These are phyloP conservation scores for Inga laurina DNA, from an alignment of 306 rosid species.

Conservation along the genomic window DNA sequence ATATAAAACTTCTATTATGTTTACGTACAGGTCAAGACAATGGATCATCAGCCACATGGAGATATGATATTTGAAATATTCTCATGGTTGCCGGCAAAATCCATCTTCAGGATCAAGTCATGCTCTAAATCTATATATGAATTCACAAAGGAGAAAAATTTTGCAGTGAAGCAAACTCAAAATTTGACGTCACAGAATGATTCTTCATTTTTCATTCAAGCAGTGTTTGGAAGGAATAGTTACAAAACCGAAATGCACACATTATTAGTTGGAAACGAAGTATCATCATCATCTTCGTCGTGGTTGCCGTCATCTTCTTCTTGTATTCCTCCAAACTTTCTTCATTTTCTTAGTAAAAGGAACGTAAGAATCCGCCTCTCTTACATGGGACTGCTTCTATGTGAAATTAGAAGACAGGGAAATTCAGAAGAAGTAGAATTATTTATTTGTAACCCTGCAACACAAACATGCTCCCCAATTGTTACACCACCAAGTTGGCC, in stretches of 20 bases:
- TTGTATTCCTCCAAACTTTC: background rate
- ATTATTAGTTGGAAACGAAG: too few species aligned
- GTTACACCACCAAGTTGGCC: too few species aligned
- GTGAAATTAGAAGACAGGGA: background rate
- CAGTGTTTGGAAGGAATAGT: too few species aligned
- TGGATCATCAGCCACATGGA: too few species aligned
- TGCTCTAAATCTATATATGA: background rate
- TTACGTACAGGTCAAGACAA: background rate
- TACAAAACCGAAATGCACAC: too few species aligned
- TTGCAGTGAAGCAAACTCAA: background rate
- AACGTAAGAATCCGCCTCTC: background rate
- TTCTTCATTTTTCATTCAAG: background rate
- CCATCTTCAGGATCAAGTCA: background rate
- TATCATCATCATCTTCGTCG: too few species aligned
- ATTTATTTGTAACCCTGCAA: background rate
- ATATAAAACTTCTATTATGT: too few species aligned
- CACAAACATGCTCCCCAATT: background rate
- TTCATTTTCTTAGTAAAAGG: background rate
- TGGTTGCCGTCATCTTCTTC: background rate
- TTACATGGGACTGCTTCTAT: background rate
- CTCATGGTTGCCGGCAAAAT: background rate
- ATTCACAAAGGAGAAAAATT: background rate
- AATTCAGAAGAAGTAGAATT: background rate
- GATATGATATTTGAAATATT: background rate
- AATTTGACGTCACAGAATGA: background rate